Percentiles rank a stretch among this genome's conserved stretches.
Evolutionary conservation across 306 rosid genomes (phyloP).

Genomic region (Malus orientalis): DNA sequence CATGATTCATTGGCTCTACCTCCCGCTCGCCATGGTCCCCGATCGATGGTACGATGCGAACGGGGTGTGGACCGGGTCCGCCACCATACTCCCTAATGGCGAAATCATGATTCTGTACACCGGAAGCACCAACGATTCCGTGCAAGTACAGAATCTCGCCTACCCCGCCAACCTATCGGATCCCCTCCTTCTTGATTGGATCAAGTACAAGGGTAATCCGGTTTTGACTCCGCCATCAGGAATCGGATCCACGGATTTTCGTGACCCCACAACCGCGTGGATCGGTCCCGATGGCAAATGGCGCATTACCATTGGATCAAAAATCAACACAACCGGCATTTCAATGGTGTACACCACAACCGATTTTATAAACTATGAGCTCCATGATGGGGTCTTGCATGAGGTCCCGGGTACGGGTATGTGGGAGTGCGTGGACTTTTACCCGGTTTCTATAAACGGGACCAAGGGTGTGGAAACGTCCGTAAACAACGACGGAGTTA

Average conservation of each 20-base stretch:
- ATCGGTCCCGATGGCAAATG: constrained; percentile 50
- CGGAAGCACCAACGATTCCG: constrained; percentile 33
- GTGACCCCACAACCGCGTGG: constrained; percentile 79
- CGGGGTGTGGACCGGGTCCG: constrained; percentile 86
- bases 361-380: constrained; percentile 42
- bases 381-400: constrained; percentile 29
- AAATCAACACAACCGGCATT: constrained; percentile 33
- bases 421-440: constrained; percentile 94
- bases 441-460: constrained; percentile 52
- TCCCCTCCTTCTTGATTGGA: constrained; percentile 76
- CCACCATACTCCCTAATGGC: constrained; percentile 66
- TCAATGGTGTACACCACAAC: constrained; percentile 45
- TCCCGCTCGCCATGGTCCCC: constrained; percentile 59
- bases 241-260: constrained; percentile 38
- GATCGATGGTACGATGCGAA: constrained; percentile 49
- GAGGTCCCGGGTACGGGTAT: constrained; percentile 76
- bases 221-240: constrained; percentile 53
- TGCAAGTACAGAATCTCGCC: constrained; percentile 74
- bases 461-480: constrained; percentile 61
- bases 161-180: constrained; percentile 66
- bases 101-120: constrained; percentile 63
- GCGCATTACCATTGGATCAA: constrained; percentile 63
- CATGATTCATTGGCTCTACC: constrained; percentile 77
- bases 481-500: constrained; percentile 32
- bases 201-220: constrained; percentile 57